Conservation (phyloP, 192 early-diverging fungal genomes). For the Dimargaris cristalligena region DNA sequence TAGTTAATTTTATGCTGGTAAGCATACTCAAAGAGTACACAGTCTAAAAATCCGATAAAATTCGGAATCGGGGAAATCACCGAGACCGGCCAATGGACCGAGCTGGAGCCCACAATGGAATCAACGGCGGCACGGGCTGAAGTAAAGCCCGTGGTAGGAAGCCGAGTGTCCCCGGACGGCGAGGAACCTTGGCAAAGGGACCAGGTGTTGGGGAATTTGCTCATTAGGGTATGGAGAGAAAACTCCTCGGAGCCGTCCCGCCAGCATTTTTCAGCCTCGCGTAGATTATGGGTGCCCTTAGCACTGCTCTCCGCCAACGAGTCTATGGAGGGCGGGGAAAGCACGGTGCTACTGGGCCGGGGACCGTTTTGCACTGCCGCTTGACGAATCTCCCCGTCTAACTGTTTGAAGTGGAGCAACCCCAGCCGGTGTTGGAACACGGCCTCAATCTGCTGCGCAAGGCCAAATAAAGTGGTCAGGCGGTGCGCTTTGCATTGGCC, state of each 20-base stretch:
- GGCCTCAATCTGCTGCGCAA: background rate
- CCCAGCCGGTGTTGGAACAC: conserved; percentile 3
- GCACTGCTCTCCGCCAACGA: too few species aligned
- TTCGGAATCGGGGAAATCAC: background rate
- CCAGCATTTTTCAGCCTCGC: background rate
- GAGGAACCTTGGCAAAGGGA: background rate
- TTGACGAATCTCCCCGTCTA: too few species aligned
- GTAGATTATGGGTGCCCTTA: background rate
- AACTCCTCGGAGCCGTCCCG: background rate
- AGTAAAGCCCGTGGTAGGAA: background rate
- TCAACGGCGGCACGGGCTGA: background rate
- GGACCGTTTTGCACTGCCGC: too few species aligned
- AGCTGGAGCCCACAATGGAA: background rate
- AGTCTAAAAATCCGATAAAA: background rate
- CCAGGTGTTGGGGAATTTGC: conserved; percentile 5
- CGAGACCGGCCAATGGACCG: background rate
- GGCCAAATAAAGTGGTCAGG: background rate
- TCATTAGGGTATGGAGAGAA: background rate
- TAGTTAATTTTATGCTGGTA: background rate
- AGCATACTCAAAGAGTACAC: conserved; percentile 5
- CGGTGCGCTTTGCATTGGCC: too few species aligned
- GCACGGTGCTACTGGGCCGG: too few species aligned
- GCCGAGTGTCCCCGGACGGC: too few species aligned
- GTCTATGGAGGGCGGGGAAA: too few species aligned
- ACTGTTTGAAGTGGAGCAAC: background rate